Conservation (phyloP, 257 asterid genomes). For the Ajuga chamaepitys region DNA sequence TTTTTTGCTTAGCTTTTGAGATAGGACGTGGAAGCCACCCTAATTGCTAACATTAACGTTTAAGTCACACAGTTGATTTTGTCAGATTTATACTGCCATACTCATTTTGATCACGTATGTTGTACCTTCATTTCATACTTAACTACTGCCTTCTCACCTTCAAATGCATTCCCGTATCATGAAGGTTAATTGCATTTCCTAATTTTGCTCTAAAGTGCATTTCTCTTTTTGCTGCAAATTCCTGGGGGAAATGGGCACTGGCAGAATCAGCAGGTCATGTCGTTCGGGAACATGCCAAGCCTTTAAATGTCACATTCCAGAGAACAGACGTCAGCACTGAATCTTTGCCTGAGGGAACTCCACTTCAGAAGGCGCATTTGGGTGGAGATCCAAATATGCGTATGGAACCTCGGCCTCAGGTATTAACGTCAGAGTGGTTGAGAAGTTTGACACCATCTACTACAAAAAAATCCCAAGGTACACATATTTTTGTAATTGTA, state of each 20-base stretch:
- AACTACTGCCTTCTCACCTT: not conserved
- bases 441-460: not conserved
- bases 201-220: not conserved
- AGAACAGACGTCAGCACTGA: slow-evolving; percentile 8
- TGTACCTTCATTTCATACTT: not conserved
- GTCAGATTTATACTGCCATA: not conserved
- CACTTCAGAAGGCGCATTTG: slow-evolving; percentile 11
- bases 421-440: slow-evolving; percentile 15
- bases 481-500: not conserved
- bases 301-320: not conserved
- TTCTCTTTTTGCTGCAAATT: not conserved
- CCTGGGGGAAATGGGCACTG: slow-evolving; percentile 2
- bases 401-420: slow-evolving; percentile 4
- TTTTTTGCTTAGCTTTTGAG: not conserved
- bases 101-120: not conserved
- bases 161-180: not conserved
- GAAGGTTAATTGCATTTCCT: not conserved
- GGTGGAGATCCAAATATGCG: slow-evolving; percentile 13
- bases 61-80: not conserved
- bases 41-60: not conserved
- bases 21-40: not conserved
- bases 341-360: slow-evolving; percentile 13
- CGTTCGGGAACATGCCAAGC: slow-evolving; percentile 10
- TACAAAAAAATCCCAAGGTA: slow-evolving; percentile 22
- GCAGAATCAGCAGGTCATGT: slow-evolving; percentile 16